Base-by-base conservation (phyloP, 1,139 yeast genomes). In the Nakaseomyces nivariensis region DNA sequence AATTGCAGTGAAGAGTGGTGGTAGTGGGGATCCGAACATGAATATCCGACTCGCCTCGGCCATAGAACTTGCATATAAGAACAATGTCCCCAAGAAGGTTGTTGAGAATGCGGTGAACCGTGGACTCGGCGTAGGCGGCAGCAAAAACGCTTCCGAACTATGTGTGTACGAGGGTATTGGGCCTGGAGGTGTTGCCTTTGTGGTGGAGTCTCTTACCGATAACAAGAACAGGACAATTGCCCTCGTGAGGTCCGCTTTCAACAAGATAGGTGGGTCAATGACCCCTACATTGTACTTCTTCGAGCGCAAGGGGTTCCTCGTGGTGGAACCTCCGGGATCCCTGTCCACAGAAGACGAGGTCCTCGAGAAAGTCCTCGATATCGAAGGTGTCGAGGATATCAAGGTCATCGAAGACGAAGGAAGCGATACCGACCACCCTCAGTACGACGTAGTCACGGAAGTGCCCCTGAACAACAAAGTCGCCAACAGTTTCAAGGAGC, bases 131-230 rank as follows among this genome's bases (percentile, higher is more conserved):
- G 67, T 67, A 7, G 68, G 74, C 29, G 61, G 64, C 63, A 67
- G 70, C 13, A 71, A 74, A 27, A 81, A 77, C 47, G 67, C 74
- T 13, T 43, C 49, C 11, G 49, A 47, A 11, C 26, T 47, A 13
- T 79, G 77, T 33, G 56, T 78, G n/a, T 92, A 90, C 67, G 98
- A 92, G 65, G 96, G 92, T 26, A 73, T 89, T 67, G 97, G 94
- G 0, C 96, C 97, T 0, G 95, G 90, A 2, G 96, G 96, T 0
- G 87, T 86, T 3, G 88, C 96, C 0, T 73, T 89, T 48, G 77
- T 92, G 4, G 78, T 89, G 7, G 96, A 87, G 60, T 90, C 95
- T 0, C 72, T 81, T 48, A 90, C 97, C 0, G 97, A 90, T 66
- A 92, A 88, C 67, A 87, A 85, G 66, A 82, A 85, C 51, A 72